Evolutionary conservation across 768 basidiomycete species (phyloP).

Genomic region (Coprinopsis strossmayeri): DNA sequence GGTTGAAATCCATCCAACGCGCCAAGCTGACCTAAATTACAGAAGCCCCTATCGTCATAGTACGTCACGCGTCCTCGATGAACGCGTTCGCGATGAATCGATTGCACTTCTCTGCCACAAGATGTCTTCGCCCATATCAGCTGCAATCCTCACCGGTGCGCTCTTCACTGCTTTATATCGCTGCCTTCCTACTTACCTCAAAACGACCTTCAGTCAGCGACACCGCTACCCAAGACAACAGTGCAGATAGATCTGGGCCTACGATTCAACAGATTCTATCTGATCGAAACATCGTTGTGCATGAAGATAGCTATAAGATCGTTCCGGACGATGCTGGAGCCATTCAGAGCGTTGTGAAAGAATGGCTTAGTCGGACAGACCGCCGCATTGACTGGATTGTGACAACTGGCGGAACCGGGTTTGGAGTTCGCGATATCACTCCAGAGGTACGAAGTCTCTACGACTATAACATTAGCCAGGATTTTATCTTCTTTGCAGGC

Average conservation of each 20-base stretch:
- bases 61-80: not conserved
- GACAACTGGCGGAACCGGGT: constrained; percentile 86
- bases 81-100: not conserved
- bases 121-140: constrained; percentile 8
- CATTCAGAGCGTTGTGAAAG: constrained; percentile 43
- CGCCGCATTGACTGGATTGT: constrained; percentile 65
- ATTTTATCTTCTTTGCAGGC: constrained; percentile 31
- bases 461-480: not conserved
- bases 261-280: constrained; percentile 47
- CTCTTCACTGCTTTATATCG: not conserved
- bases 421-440: constrained; percentile 72
- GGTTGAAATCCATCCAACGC: no score
- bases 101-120: not conserved
- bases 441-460: constrained; percentile 54
- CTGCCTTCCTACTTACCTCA: not conserved
- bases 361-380: constrained; percentile 30
- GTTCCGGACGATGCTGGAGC: constrained; percentile 59
- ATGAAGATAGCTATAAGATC: constrained; percentile 30
- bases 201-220: constrained; percentile 53
- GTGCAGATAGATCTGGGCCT: constrained; percentile 63
- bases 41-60: not conserved
- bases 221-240: constrained; percentile 43
- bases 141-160: constrained; percentile 18
- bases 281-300: constrained; percentile 14
- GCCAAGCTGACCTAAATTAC: no score